Evolutionary conservation across 2,329 filamentous ascomycete genomes (phyloP).

Genomic region (Phialophora verrucosa): DNA sequence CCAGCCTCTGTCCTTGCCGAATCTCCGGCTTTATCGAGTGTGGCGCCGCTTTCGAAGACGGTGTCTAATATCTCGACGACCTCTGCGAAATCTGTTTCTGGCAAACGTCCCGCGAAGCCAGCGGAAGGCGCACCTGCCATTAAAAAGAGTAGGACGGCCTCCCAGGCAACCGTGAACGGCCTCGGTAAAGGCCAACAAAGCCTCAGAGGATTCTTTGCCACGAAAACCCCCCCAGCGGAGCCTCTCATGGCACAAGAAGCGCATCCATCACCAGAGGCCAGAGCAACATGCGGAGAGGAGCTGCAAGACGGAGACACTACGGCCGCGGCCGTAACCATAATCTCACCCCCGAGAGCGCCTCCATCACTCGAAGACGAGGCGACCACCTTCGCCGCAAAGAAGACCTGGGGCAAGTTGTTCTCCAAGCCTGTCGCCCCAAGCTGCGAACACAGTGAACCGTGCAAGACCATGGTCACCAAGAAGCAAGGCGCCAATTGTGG

Average conservation of each 20-base stretch:
- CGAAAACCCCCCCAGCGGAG: slow-evolving; percentile 47
- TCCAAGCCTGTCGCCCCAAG: slow-evolving; percentile 73
- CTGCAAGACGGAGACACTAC: not conserved
- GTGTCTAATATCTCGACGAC: slow-evolving; percentile 11
- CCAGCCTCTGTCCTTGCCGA: not conserved
- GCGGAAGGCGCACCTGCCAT: slow-evolving; percentile 42
- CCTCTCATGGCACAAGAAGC: not conserved
- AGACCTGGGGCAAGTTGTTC: slow-evolving; percentile 85
- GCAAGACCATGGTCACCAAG: slow-evolving; percentile 81
- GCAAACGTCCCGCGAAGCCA: slow-evolving; percentile 49
- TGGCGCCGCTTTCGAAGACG: slow-evolving; percentile 13
- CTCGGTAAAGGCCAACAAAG: slow-evolving; percentile 62
- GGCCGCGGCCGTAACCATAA: not conserved
- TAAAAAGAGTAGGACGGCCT: slow-evolving; percentile 59
- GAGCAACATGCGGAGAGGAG: not conserved
- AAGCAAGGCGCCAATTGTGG: slow-evolving; percentile 84
- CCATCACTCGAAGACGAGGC: slow-evolving; percentile 53
- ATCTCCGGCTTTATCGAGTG: not conserved
- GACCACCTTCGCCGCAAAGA: slow-evolving; percentile 70
- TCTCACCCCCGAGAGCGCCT: slow-evolving; percentile 19
- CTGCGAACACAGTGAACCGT: slow-evolving; percentile 89
- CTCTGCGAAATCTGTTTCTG: slow-evolving; percentile 35
- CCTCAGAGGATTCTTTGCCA: slow-evolving; percentile 80
- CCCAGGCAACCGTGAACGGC: slow-evolving; percentile 39
- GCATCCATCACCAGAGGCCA: slow-evolving; percentile 7